phyloP scores from a whole-genome alignment of 2,329 filamentous ascomycete genomes.

The Beauveria medogensis region DNA sequence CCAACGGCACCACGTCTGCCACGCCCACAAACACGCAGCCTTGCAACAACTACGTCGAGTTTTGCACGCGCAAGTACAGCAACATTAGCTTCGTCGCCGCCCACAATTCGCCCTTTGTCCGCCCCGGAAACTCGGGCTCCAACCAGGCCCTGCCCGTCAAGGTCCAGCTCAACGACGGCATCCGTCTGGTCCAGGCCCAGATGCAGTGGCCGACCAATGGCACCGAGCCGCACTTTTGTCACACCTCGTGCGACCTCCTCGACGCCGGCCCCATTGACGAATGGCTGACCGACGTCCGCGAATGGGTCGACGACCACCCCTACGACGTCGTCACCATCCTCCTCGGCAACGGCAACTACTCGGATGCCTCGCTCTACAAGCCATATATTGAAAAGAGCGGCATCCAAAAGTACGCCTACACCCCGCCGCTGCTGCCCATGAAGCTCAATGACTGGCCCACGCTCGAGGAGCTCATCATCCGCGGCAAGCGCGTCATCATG shows the following conservation, averaged over 20 bases:
- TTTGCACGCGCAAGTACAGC: slow-evolving; percentile 69
- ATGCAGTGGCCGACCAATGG: slow-evolving; percentile 49
- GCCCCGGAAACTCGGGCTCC: slow-evolving; percentile 60
- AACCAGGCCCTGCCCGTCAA: slow-evolving; percentile 65
- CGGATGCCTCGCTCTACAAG: slow-evolving; percentile 54
- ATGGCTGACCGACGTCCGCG: slow-evolving; percentile 60
- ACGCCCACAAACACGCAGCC: slow-evolving; percentile 60
- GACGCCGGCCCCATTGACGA: slow-evolving; percentile 70
- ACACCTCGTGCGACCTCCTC: slow-evolving; percentile 73
- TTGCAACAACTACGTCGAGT: slow-evolving; percentile 72
- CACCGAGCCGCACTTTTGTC: slow-evolving; percentile 64
- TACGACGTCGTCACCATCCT: slow-evolving; percentile 85
- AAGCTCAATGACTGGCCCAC: slow-evolving; percentile 73
- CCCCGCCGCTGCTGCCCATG: slow-evolving; percentile 64
- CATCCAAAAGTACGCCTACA: slow-evolving; percentile 64
- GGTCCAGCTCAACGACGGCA: slow-evolving; percentile 69
- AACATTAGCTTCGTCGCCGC: slow-evolving; percentile 72
- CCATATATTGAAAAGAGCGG: slow-evolving; percentile 63
- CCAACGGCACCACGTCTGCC: slow-evolving; percentile 28
- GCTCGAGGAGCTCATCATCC: slow-evolving; percentile 65
- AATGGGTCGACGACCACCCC: slow-evolving; percentile 69
- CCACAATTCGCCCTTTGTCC: slow-evolving; percentile 76
- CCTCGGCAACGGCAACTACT: slow-evolving; percentile 75
- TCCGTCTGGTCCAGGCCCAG: slow-evolving; percentile 56
- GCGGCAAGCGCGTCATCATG: slow-evolving; percentile 63